Conservation (phyloP, 2,329 filamentous ascomycete genomes). For the Chaetomiaceae sp. region DNA sequence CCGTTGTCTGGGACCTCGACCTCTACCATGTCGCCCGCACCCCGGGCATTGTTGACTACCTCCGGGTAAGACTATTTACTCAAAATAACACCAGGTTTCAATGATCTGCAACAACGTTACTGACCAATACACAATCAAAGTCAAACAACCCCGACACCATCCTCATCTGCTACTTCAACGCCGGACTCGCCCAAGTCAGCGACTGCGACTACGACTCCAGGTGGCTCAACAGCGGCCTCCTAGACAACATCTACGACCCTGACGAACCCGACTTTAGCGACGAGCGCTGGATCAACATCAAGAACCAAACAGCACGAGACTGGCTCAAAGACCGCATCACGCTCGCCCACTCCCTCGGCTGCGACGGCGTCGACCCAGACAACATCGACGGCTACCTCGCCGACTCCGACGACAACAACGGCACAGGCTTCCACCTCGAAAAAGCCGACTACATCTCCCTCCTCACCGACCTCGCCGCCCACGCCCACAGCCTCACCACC, state of each 20-base stretch:
- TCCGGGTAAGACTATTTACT: constrained; percentile 9
- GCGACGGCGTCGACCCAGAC: constrained; percentile 20
- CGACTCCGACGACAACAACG: constrained; percentile 9
- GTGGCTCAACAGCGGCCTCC: constrained; percentile 14
- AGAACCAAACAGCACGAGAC: constrained; percentile 14
- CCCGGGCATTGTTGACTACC: constrained; percentile 6
- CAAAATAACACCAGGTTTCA: too few species aligned
- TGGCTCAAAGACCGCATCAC: constrained; percentile 15
- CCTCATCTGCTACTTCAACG: constrained; percentile 22
- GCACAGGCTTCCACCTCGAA: constrained; percentile 11
- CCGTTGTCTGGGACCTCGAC: constrained; percentile 18
- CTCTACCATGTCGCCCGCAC: constrained; percentile 15
- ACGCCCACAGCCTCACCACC: constrained; percentile 16
- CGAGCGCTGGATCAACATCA: constrained; percentile 19
- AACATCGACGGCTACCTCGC: constrained; percentile 17
- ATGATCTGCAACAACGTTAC: too few species aligned
- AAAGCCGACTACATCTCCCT: constrained; percentile 13
- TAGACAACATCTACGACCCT: constrained; percentile 13
- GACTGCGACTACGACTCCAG: constrained; percentile 18
- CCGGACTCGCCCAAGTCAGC: constrained; percentile 15
- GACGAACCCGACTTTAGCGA: constrained; percentile 11
- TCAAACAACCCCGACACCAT: constrained; percentile 6
- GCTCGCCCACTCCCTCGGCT: constrained; percentile 13
- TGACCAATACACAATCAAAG: not conserved
- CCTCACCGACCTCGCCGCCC: constrained; percentile 9